phyloP scores from a whole-genome alignment of 1,139 yeast species.

The Suhomyces bribrorum region DNA sequence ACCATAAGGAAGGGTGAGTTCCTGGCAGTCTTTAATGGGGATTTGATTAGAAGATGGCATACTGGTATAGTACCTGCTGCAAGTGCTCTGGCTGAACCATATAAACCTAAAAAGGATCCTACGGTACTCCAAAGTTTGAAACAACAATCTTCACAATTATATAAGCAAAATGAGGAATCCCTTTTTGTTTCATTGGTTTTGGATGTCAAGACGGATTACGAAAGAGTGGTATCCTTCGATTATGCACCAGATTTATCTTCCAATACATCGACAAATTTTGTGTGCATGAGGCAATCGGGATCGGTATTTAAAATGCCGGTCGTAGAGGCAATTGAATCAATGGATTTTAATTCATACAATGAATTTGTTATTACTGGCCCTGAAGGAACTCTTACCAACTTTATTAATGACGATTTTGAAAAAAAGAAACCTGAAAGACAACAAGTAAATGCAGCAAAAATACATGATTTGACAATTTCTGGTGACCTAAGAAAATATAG shows the following conservation, averaged over 20 bases:
- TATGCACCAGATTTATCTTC: conserved; percentile 61
- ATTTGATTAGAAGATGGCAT: conserved; percentile 78
- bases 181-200: conserved; percentile 75
- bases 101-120: conserved; percentile 9
- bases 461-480: conserved; percentile 15
- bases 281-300: conserved; percentile 90
- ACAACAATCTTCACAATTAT: conserved; percentile 37
- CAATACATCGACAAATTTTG: conserved; percentile 54
- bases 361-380: conserved; percentile 70
- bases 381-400: conserved; percentile 52
- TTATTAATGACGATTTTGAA: conserved; percentile 21
- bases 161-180: conserved; percentile 48
- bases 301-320: conserved; percentile 81
- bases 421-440: conserved; percentile 2
- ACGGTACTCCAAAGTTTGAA: conserved; percentile 30
- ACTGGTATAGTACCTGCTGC: conserved; percentile 58
- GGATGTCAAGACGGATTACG: conserved; percentile 75
- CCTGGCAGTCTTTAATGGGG: conserved; percentile 78
- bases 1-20: conserved; percentile 70
- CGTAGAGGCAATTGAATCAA: conserved; percentile 62
- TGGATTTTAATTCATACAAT: conserved; percentile 70
- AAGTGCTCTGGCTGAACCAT: conserved; percentile 15
- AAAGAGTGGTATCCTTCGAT: conserved; percentile 82
- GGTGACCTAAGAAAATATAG: conserved; percentile 25
- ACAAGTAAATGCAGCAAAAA: conserved; percentile 5